Evolutionary conservation across 306 rosid species (phyloP).

Genomic region (Medicago truncatula): DNA sequence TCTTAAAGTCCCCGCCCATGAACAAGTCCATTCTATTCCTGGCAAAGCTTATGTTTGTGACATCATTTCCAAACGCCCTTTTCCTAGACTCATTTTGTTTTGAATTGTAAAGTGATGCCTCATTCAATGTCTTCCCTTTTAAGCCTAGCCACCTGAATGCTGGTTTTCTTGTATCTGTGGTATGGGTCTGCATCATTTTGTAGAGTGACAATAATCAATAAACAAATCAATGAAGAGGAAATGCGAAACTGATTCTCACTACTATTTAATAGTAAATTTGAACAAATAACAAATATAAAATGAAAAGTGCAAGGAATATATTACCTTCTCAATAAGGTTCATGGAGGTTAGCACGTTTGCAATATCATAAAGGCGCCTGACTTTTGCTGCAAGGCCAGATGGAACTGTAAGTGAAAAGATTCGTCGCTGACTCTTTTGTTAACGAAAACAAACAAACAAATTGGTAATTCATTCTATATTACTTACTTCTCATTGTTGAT

Average conservation of each 20-base stretch:
- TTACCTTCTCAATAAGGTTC: conserved; percentile 90
- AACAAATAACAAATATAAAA: neutral
- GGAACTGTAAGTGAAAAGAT: conserved; percentile 26
- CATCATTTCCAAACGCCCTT: conserved; percentile 78
- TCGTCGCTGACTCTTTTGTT: neutral
- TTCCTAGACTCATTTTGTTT: conserved; percentile 57
- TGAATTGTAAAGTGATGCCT: conserved; percentile 31
- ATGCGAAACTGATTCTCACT: neutral
- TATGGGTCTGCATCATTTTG: conserved; percentile 69
- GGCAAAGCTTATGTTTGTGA: conserved; percentile 66
- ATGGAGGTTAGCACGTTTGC: conserved; percentile 92
- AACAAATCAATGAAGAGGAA: neutral
- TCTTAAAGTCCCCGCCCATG: conserved; percentile 41
- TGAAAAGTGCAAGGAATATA: conserved; percentile 9
- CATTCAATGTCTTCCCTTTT: conserved; percentile 48
- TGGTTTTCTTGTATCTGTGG: conserved; percentile 78
- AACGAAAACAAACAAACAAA: conserved; percentile 25
- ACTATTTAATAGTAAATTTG: neutral
- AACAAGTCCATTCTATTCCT: conserved; percentile 53
- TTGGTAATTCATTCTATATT: neutral
- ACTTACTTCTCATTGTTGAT: conserved; percentile 85
- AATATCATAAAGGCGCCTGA: conserved; percentile 93
- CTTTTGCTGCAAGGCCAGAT: conserved; percentile 73
- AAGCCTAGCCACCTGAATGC: conserved; percentile 90
- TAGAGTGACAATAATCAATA: neutral